A percentile compares a stretch with the other conserved stretches of the same genome.
These are phyloP conservation scores for Harringtonia lauricola DNA, from an alignment of 2,329 filamentous ascomycete genomes.

Conservation along the genomic window DNA sequence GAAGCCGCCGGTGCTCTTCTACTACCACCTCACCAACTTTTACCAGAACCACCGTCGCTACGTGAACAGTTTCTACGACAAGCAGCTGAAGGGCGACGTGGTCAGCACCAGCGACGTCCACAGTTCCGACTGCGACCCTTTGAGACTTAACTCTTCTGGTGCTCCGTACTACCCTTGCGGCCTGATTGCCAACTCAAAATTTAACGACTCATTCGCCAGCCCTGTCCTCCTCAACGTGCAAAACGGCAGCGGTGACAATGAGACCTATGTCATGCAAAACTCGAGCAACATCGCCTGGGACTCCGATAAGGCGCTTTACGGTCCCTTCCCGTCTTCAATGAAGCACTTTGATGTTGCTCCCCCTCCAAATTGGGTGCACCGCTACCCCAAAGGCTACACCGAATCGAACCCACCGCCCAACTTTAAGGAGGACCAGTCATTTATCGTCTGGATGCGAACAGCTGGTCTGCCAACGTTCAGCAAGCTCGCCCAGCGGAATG, in stretches of 20 bases:
- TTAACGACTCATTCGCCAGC: slow-evolving; percentile 79
- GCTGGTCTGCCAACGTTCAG: slow-evolving; percentile 89
- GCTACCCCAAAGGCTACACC: slow-evolving; percentile 63
- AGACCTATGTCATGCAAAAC: slow-evolving; percentile 65
- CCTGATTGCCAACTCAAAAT: slow-evolving; percentile 89
- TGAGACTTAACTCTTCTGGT: slow-evolving; percentile 39
- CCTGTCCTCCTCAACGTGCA: slow-evolving; percentile 50
- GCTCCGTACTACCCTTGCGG: slow-evolving; percentile 90
- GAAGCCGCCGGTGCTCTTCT: slow-evolving; percentile 74
- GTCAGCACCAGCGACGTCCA: slow-evolving; percentile 50
- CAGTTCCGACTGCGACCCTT: slow-evolving; percentile 63
- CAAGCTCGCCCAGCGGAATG: slow-evolving; percentile 82
- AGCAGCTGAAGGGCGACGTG: slow-evolving; percentile 66
- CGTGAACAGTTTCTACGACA: slow-evolving; percentile 74
- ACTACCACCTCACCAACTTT: slow-evolving; percentile 94
- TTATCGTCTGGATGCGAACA: slow-evolving; percentile 98
- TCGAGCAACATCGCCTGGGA: slow-evolving; percentile 72
- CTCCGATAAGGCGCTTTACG: slow-evolving; percentile 73
- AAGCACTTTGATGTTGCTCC: slow-evolving; percentile 56
- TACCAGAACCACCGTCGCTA: slow-evolving; percentile 98
- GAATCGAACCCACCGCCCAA: slow-evolving; percentile 55
- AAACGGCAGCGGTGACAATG: slow-evolving; percentile 23
- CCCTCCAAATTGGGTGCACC: slow-evolving; percentile 72
- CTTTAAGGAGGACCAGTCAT: slow-evolving; percentile 65
- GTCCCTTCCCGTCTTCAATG: slow-evolving; percentile 47